A percentile compares a stretch with the other conserved stretches of the same genome.
phyloP scores from a whole-genome alignment of 768 basidiomycete species.

The Pisolithus tinctorius region DNA sequence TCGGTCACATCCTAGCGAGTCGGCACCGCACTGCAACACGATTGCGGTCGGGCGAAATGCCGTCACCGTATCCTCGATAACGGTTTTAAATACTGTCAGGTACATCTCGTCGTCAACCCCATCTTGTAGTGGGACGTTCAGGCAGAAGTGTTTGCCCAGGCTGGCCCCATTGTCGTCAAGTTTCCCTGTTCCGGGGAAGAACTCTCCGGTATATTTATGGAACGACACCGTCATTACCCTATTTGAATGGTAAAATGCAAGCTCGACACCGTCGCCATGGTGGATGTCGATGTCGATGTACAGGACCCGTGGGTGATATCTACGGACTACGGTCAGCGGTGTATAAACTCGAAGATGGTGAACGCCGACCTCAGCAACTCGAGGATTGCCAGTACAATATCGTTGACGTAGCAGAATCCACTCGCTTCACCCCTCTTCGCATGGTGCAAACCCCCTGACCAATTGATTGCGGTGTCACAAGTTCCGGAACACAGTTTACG shows the following conservation, averaged over 20 bases:
- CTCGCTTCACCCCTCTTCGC: slow-evolving; percentile 97
- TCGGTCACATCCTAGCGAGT: slow-evolving; percentile 90
- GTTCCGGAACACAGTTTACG: slow-evolving; percentile 76
- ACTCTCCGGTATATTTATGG: slow-evolving; percentile 98
- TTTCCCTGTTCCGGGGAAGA: slow-evolving; percentile 97
- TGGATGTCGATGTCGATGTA: slow-evolving; percentile 99
- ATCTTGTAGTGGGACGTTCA: slow-evolving; percentile 93
- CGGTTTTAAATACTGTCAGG: slow-evolving; percentile 88
- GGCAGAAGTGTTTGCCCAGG: slow-evolving; percentile 88
- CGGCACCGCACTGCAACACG: slow-evolving; percentile 95
- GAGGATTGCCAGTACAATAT: slow-evolving; percentile 90
- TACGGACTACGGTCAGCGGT: slow-evolving; percentile 25
- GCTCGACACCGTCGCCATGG: slow-evolving; percentile 96
- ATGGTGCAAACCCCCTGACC: slow-evolving; percentile 98
- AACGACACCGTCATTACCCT: slow-evolving; percentile 99
- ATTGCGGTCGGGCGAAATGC: slow-evolving; percentile 86
- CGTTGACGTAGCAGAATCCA: slow-evolving; percentile 98
- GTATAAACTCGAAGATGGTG: neutral
- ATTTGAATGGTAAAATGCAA: slow-evolving; percentile 96
- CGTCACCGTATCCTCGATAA: slow-evolving; percentile 89
- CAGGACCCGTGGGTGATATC: slow-evolving; percentile 88
- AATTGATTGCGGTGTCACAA: slow-evolving; percentile 97
- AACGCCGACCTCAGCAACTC: slow-evolving; percentile 70
- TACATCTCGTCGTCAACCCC: slow-evolving; percentile 98
- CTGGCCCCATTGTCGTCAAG: slow-evolving; percentile 86